phyloP scores from a whole-genome alignment of 805 yeast genomes.

The Lipomyces lipofer region DNA sequence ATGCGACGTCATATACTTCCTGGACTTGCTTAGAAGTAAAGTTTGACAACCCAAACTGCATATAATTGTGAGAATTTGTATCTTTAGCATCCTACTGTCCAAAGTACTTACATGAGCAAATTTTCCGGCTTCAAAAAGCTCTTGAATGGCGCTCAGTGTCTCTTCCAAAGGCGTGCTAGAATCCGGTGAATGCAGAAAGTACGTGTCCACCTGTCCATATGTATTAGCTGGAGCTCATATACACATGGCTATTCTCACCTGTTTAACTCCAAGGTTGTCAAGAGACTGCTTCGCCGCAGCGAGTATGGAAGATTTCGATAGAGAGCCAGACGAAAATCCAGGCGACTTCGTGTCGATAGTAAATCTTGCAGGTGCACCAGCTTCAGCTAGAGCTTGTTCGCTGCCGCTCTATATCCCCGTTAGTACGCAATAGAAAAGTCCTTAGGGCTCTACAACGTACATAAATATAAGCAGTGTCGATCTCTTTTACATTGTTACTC shows the following conservation, averaged over 20 bases:
- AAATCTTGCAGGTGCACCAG: conserved; percentile 16
- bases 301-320: conserved; percentile 20
- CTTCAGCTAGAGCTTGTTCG: conserved; percentile 29
- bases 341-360: conserved; percentile 30
- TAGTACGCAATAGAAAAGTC: background rate
- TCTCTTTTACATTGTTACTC: conserved; percentile 25
- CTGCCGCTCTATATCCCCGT: conserved; percentile 10
- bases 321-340: conserved; percentile 22
- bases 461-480: conserved; percentile 33
- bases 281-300: conserved; percentile 28
- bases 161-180: conserved; percentile 32
- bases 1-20: conserved; percentile 27
- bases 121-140: conserved; percentile 32
- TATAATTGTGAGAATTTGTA: background rate
- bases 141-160: conserved; percentile 32
- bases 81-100: background rate
- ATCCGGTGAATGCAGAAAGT: conserved; percentile 35
- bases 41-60: conserved; percentile 35
- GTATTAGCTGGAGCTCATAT: background rate
- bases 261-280: conserved; percentile 16
- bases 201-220: conserved; percentile 18
- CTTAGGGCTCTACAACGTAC: background rate
- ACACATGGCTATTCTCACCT: background rate
- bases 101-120: conserved; percentile 15
- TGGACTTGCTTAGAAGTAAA: conserved; percentile 31